Base-by-base conservation (phyloP, 2,329 filamentous ascomycete species). In the Fusarium stilboides region DNA sequence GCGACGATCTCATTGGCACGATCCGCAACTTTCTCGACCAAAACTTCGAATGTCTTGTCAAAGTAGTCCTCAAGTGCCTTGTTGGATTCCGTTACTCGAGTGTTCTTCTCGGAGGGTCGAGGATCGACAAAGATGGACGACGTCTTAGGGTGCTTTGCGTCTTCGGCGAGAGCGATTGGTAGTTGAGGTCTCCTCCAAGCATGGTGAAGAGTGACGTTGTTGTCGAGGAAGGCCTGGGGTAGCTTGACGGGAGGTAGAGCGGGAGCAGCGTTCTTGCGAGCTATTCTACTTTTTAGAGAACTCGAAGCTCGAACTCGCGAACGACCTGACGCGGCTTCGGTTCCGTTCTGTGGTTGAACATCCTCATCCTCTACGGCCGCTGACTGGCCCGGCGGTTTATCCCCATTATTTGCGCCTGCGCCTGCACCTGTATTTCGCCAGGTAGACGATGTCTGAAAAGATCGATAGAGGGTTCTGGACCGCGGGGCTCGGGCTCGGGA, bases 181-280 rank as follows among this genome's bases (percentile, higher is more conserved):
- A 80, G 69, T 12, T 64, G 62, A 19, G 77, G 79, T 46, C 72
- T 73, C 15, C 43, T 65, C n/a, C 59, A 57, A n/a, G 55, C n/a
- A 46, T 69, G 28, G 50, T 75, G 73, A 24, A 77, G 57, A 14
- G 64, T 74, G 39, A 92, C 83, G 56, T 86, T 86, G 20, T 80
- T 76, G 39, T 84, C 78, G 54, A 88, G 77, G 65, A 92, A 92
- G 77, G 83, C 85, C 57, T 82, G 77, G 1, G 90, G 88, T 15
- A 92, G 78, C 50, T 84, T 80, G 22, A 88, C 79, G 4, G 83
- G 80, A n/a, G 87, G 87, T 13, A 88, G 69, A 44, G 81, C 80
- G 26, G 80, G 78, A 34, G 79, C 77, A 33, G 73, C 75, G 42
- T 77, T 71, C 53, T 76, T 76, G 53, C 79, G 76, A 57, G 77